Base-by-base conservation (phyloP, 2,329 filamentous ascomycete species). In the Coniochaeta sp. region DNA sequence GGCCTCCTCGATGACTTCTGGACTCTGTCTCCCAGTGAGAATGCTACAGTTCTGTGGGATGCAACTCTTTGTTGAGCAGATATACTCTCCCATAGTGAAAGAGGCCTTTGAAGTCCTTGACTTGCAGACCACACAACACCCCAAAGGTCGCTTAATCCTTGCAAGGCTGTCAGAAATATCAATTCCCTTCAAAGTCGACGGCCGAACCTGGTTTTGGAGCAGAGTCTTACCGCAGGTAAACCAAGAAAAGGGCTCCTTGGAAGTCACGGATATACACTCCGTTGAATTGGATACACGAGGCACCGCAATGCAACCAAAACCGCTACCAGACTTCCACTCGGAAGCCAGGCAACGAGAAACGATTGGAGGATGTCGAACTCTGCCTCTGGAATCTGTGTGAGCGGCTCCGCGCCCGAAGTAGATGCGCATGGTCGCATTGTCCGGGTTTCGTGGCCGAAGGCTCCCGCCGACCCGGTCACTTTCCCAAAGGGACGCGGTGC, bases 141-240 rank as follows among this genome's bases (percentile, higher is more conserved):
- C 20, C n/a, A n/a, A n/a, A 26, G 16, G 28, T 27, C 26, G 14
- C 3, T 28, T 12, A 48, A 27, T 30, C 28, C 16, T 31, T 12
- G 16, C 24, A 47, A 27, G 24, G 24, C 42, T 47, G 42, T n/a
- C n/a, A n/a, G n/a, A n/a, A n/a, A n/a, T n/a, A n/a, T n/a, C n/a
- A n/a, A n/a, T n/a, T n/a, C n/a, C n/a, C n/a, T n/a, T n/a, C n/a
- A n/a, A n/a, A n/a, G n/a, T n/a, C n/a, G n/a, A n/a, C n/a, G 6
- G n/a, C 20, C 20, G 27, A 47, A 31, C 45, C 45, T n/a, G 45
- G 45, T 48, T 47, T 28, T 46, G 42, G n/a, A 38, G 14, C 33
- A n/a, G 14, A 6, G 13, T 8, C 7, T 7, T 14, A n/a, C 33
- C 13, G 33, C 13, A n/a, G 33, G 6, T 38, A 7, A 7, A 38